Evolutionary conservation across 2,329 filamentous ascomycete genomes (phyloP), one percentile per base, ranked within the genome.

Genomic region (Talaromyces sp.): DNA sequence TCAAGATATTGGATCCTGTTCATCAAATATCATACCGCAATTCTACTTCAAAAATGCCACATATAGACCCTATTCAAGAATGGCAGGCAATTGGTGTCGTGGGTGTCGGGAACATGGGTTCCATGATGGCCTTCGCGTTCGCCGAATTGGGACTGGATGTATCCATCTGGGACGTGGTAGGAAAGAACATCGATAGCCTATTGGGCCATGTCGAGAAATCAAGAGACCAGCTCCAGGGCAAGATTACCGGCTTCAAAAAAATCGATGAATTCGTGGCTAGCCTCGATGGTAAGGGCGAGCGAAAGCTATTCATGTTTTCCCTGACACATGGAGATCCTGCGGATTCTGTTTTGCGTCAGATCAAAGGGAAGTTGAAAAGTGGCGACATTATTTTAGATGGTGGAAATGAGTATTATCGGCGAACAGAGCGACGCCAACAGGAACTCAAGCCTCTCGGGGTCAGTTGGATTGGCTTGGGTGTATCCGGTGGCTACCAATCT

Each of bases 351-450:
- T 59, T 75, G 22, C 60, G 46, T 15, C 66, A 67, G 64, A 69
- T 84, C 28, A 75, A 78, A 62, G 75, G 77, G 1, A 75, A 82
- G 60, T 73, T 89, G 3, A 76, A 79, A 17, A 75, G 75, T 45
- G 83, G 82, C 13, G 86, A 89, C 66, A 83, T 89, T 53, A 83
- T 89, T 56, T 77, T 89, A 33, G 86, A 89, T 66, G 84, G 83
- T 9, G 84, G 83, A 0, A 89, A 89, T 64, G 86, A 89, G 70
- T 78, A 87, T 66, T 89, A 84, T 71, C 72, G 78, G 36, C 83
- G 82, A 48, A 89, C 86, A 0, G 83, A 89, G 66, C 70, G 83
- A 10, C 75, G 85, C 39, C 86, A 89, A 65, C 75, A 76, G 31
- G 80, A 83, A 57, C 79, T 84, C 41, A 75, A 78, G 2, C 73